These are phyloP conservation scores for Aspergillus sp. DNA, from an alignment of 2,329 filamentous ascomycete genomes.

Conservation along the genomic window DNA sequence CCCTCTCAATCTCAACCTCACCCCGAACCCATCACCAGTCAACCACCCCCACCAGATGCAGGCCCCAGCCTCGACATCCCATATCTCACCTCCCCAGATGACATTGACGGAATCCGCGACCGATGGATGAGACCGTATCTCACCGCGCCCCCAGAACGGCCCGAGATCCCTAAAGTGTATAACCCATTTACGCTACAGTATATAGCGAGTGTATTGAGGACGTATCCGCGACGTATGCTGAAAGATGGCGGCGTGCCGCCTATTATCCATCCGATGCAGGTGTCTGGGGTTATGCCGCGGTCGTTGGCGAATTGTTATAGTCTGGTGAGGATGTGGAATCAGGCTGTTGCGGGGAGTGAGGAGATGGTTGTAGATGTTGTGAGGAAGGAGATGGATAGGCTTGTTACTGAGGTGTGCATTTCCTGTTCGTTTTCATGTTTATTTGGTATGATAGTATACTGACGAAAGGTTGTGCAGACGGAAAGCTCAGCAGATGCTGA, in stretches of 20 bases:
- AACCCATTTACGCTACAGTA: constrained; percentile 19
- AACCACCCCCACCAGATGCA: not conserved
- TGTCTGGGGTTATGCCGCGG: constrained; percentile 5
- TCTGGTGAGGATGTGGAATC: constrained; percentile 23
- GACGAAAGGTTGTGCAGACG: not conserved
- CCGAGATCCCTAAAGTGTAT: constrained; percentile 16
- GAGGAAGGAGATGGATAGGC: constrained; percentile 20
- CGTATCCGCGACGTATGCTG: constrained; percentile 19
- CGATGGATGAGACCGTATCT: constrained; percentile 23
- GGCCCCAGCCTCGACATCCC: constrained; percentile 6
- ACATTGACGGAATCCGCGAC: constrained; percentile 21
- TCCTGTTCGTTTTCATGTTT: not conserved
- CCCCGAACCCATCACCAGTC: not conserved
- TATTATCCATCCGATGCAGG: constrained; percentile 21
- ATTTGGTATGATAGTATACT: too few relatives aligned
- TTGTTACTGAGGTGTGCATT: constrained; percentile 11
- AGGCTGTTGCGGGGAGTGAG: constrained; percentile 21
- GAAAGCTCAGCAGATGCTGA: constrained; percentile 17
- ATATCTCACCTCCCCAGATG: constrained; percentile 10
- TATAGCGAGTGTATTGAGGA: constrained; percentile 17
- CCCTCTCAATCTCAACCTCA: not conserved
- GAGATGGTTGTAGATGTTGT: constrained; percentile 14
- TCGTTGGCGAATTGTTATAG: constrained; percentile 22
- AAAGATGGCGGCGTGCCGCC: constrained; percentile 13
- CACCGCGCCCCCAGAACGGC: constrained; percentile 8